Percentiles rank a stretch among this genome's conserved stretches.
phyloP scores from a whole-genome alignment of 176 grass and related monocot species.

The Aegilops bicornis region DNA sequence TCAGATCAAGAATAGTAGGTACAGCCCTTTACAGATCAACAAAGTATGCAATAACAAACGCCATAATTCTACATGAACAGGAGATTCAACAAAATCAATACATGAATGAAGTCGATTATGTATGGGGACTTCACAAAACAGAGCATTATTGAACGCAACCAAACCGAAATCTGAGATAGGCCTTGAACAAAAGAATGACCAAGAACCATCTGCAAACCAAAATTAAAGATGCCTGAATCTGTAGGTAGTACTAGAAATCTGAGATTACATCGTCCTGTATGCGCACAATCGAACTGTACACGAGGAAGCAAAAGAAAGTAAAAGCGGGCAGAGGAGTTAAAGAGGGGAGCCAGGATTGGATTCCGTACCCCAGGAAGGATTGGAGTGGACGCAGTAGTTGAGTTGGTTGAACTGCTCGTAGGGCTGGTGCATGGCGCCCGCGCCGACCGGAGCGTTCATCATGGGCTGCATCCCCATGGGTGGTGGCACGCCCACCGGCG shows the following conservation, averaged over 20 bases:
- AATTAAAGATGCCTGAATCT: neutral
- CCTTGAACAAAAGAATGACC: neutral
- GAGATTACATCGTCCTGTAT: neutral
- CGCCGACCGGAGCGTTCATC: constrained; percentile 33
- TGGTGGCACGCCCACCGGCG: constrained; percentile 30
- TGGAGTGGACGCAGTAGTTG: constrained; percentile 90
- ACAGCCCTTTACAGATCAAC: neutral
- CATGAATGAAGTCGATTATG: constrained; percentile 1
- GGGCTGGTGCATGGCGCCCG: constrained; percentile 45
- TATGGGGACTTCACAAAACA: neutral
- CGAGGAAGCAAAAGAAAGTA: neutral
- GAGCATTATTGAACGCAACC: neutral
- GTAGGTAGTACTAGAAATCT: neutral
- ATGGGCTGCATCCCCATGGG: constrained; percentile 33
- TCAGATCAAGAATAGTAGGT: neutral
- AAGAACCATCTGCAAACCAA: neutral
- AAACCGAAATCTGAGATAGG: neutral
- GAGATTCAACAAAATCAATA: neutral
- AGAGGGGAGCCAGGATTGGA: constrained; percentile 7
- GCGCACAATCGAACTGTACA: neutral
- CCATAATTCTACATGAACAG: neutral
- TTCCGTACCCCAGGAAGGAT: constrained; percentile 84
- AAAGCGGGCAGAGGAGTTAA: neutral
- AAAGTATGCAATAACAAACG: neutral
- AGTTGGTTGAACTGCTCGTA: constrained; percentile 80